phyloP scores from a whole-genome alignment of 176 grass and related monocot species.

The Juncus inflexus region DNA sequence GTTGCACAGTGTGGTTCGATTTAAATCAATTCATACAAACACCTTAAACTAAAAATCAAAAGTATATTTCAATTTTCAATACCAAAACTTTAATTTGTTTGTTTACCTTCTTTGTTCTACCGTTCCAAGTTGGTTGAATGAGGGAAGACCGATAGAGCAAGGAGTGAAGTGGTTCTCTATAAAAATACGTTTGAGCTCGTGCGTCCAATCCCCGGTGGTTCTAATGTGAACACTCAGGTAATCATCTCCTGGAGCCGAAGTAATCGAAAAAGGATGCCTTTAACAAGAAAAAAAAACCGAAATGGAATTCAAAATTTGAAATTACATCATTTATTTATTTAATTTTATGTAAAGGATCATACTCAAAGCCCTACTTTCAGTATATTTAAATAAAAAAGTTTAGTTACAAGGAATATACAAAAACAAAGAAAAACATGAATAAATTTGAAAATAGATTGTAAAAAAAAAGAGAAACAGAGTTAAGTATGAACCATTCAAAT shows the following conservation, averaged over 20 bases:
- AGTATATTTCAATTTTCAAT: neutral
- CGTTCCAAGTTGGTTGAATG: slow-evolving; percentile 50
- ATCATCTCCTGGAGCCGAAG: slow-evolving; percentile 92
- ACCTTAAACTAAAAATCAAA: neutral
- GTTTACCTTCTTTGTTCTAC: slow-evolving; percentile 68
- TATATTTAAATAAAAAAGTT: no score
- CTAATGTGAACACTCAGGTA: slow-evolving; percentile 94
- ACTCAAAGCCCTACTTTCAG: no score
- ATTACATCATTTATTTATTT: no score
- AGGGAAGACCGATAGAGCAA: slow-evolving; percentile 51
- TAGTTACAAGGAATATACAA: no score
- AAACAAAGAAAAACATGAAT: slow-evolving; percentile 2
- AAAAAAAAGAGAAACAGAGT: slow-evolving; percentile 3
- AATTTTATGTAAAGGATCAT: no score
- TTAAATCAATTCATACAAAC: no score
- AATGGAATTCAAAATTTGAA: no score
- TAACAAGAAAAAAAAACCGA: neutral
- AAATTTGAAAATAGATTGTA: slow-evolving; percentile 11
- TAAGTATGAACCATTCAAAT: slow-evolving; percentile 73
- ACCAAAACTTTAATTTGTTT: neutral
- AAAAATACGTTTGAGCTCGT: slow-evolving; percentile 92
- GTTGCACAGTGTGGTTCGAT: no score
- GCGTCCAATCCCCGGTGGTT: slow-evolving; percentile 90
- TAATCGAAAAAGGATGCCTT: slow-evolving; percentile 99
- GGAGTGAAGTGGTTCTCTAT: slow-evolving; percentile 75